Percentiles rank a stretch among this genome's conserved stretches.
Evolutionary conservation across 1,284 basidiomycete species (phyloP).

Genomic region (Naganishia sp.): DNA sequence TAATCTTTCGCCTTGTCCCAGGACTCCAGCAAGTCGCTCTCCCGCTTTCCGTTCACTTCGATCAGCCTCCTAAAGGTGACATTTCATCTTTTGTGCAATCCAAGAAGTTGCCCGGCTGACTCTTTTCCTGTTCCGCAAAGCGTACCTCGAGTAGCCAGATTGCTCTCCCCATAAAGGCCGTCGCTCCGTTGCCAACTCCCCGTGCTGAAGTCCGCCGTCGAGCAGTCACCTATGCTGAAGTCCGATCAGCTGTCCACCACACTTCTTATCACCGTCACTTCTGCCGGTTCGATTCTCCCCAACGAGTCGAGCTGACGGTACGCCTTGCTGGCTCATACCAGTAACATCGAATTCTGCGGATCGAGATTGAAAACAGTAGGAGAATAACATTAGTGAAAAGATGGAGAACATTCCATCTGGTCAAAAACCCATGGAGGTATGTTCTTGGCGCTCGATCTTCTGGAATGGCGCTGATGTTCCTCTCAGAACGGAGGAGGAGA

Average conservation of each 20-base stretch:
- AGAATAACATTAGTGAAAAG: constrained; percentile 32
- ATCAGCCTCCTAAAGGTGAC: neutral
- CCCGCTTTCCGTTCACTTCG: no score
- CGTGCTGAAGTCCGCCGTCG: neutral
- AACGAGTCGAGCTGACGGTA: constrained; percentile 26
- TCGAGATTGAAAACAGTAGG: neutral
- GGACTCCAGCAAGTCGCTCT: no score
- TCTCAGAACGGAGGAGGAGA: neutral
- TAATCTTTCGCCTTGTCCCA: no score
- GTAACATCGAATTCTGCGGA: neutral
- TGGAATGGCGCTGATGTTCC: neutral
- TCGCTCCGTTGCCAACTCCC: neutral
- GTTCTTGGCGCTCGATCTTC: neutral
- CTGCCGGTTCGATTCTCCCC: constrained; percentile 5
- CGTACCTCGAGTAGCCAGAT: neutral
- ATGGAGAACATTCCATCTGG: constrained; percentile 4
- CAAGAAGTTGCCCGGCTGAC: no score
- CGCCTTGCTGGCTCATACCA: constrained; percentile 9
- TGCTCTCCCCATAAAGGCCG: neutral
- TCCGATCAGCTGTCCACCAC: constrained; percentile 11
- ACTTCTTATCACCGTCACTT: constrained; percentile 7
- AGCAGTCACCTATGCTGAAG: constrained; percentile 28
- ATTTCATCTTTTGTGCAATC: no score
- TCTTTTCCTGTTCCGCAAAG: neutral
- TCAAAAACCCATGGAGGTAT: neutral